Base-by-base conservation (phyloP, 225 moss, liverwort and hornwort genomes). In the Takakia lepidozioides region DNA sequence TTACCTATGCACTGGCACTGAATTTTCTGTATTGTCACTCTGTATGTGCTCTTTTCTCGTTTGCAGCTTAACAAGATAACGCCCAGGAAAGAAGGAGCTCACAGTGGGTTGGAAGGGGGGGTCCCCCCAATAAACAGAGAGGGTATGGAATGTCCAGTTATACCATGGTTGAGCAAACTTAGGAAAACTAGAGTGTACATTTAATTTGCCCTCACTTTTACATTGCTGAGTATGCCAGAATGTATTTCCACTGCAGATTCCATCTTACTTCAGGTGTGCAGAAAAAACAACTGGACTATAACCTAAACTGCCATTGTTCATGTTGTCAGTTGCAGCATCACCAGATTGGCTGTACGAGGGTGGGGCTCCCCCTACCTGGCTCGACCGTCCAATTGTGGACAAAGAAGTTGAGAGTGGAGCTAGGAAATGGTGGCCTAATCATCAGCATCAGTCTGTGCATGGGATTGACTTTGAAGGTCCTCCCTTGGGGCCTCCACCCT, bases 391-490 rank as follows among this genome's bases (percentile, higher is more conserved):
- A 51, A 48, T 60, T 49, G 59, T 69, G 47, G 83, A 84, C 16
- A 65, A 65, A 42, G 69, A 72, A 53, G 58, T 56, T 29, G 91
- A 87, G 58, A 26, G 60, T 54, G 91, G 81, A 58, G 59, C 66
- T 46, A 78, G 67, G 55, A 86, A 74, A 63, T 82, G 72, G 81
- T 91, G 86, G 90, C 71, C 73, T 13, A 78, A 67, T 60, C 69
- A 55, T 34, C 80, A 91, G 55, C 80, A 75, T 11, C 69, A 81
- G 30, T 59, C 68, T 52, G 60, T 64, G 4, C 76, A 67, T 22
- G 79, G 63, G 46, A 38, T 57, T 20, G 91, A 82, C 51, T 73
- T 63, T 26, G 81, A 76, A 32, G 81, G 66, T 1, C 11, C 32
- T 11, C 4, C 46, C 21, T 21, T 54, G 52, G 55, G 52, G 29